These are phyloP conservation scores for Avena insularis DNA, from an alignment of 176 grass and related monocot species.

Conservation along the genomic window DNA sequence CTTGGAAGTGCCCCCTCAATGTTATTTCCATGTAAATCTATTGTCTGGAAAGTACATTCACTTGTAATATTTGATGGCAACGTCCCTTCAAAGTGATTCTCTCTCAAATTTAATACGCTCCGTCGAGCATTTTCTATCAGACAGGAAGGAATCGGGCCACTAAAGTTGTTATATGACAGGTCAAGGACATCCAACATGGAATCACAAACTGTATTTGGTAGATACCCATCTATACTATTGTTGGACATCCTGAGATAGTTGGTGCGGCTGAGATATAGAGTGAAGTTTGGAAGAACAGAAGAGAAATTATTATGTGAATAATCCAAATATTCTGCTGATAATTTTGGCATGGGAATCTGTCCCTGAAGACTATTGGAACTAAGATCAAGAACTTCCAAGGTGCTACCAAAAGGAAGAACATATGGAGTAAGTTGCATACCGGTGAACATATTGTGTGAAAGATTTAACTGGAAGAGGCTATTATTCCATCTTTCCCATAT, in stretches of 20 bases:
- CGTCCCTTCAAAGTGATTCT: constrained; percentile 41
- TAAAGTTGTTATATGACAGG: constrained; percentile 47
- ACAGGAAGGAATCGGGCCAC: constrained; percentile 12
- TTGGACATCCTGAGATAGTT: not conserved
- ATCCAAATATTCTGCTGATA: not conserved
- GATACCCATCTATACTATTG: constrained; percentile 32
- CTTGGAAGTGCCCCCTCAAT: not conserved
- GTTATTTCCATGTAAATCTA: constrained; percentile 45
- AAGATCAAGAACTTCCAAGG: not conserved
- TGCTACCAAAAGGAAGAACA: not conserved
- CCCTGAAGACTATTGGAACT: constrained; percentile 32
- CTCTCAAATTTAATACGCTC: constrained; percentile 10
- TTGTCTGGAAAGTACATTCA: not conserved
- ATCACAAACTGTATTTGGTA: constrained; percentile 38
- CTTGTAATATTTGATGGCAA: not conserved
- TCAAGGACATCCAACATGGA: not conserved
- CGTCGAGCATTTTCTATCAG: not conserved
- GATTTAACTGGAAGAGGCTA: not conserved
- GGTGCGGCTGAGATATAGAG: not conserved
- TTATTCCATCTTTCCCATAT: constrained; percentile 22
- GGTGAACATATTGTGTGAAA: constrained; percentile 30
- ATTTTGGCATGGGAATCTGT: not conserved
- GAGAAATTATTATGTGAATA: constrained; percentile 19
- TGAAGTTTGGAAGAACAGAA: not conserved
- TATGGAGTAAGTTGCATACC: not conserved